Base-by-base conservation (phyloP, 768 basidiomycete genomes). In the Hortiboletus campestris region DNA sequence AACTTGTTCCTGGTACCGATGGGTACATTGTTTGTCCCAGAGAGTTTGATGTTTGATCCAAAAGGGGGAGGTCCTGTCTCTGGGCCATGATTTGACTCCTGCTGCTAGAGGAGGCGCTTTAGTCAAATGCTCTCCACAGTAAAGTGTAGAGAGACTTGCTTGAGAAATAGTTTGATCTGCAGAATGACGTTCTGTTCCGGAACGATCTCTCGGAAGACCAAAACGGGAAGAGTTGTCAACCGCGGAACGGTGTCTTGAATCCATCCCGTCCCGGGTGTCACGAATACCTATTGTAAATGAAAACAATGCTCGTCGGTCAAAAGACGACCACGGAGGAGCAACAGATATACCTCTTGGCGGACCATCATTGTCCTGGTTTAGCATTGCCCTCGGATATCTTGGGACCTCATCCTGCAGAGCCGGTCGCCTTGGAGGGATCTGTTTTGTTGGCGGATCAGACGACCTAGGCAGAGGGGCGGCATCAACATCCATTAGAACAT, bases 301-400 rank as follows among this genome's bases (percentile, higher is more conserved):
- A 19, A 28, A 29, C 9, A 17, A 11, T 13, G 6, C 16, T 8
- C 7, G 9, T 60, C n/a, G 57, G 42, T 10, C 13, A 34, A 2
- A 8, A 34, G 20, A 19, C 39, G 7, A 16, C 1, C 1, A 46
- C 2, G 1, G 9, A 46, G 1, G 5, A 36, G 8, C 9, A 17
- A 41, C 1, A 36, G 46, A 29, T 5, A 32, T 49, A 68, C 67
- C 55, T 52, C 64, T 61, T 35, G 48, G 29, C 4, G 10, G 39
- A 12, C 61, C 55, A 32, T 66, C 64, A 31, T 55, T 66, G n/a
- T 60, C 66, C 22, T 62, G 41, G 10, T 63, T 60, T 7, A 71
- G 51, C 74, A 75, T 75, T 0, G 75, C 75, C 31, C 75, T 65
- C n/a, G 75, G 74, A 44, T 70, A 75, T 25, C 67, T 67, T 44